These are phyloP conservation scores for Aulographum hederae DNA, from an alignment of 2,329 filamentous ascomycete species.

Conservation along the genomic window DNA sequence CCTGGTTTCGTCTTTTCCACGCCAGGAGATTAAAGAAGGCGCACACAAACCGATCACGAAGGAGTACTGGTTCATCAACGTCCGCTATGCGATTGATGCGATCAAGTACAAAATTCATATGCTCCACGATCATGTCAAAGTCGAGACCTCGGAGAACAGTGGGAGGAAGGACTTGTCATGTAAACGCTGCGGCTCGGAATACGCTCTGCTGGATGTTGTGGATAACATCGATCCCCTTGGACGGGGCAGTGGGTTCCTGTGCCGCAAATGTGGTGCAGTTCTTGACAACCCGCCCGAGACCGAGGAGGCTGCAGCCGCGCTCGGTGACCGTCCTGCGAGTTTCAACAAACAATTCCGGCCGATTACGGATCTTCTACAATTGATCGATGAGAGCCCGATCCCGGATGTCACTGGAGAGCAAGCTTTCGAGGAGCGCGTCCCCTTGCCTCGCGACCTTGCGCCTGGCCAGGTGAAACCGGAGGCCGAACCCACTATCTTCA, in stretches of 20 bases:
- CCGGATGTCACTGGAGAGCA: constrained; percentile 57
- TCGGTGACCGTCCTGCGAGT: constrained; percentile 31
- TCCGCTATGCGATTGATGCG: constrained; percentile 81
- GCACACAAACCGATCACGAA: constrained; percentile 66
- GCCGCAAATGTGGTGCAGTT: constrained; percentile 54
- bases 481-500: no score
- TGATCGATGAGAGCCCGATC: constrained; percentile 57
- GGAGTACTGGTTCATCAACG: constrained; percentile 96
- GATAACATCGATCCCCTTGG: constrained; percentile 45
- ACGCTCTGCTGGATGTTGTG: constrained; percentile 76
- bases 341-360: constrained; percentile 67
- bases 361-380: constrained; percentile 55
- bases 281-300: constrained; percentile 40
- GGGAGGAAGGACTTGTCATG: constrained; percentile 92
- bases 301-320: constrained; percentile 34
- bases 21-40: constrained; percentile 62
- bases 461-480: constrained; percentile 10
- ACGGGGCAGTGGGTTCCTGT: constrained; percentile 50
- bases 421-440: constrained; percentile 43
- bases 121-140: constrained; percentile 76
- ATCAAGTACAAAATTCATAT: constrained; percentile 89
- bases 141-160: constrained; percentile 45
- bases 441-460: constrained; percentile 39
- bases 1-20: constrained; percentile 62
- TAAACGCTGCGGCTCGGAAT: constrained; percentile 62